Percentiles rank a stretch among this genome's conserved stretches.
phyloP scores from a whole-genome alignment of 2,329 filamentous ascomycete genomes.

The Ophiobolus disseminans region DNA sequence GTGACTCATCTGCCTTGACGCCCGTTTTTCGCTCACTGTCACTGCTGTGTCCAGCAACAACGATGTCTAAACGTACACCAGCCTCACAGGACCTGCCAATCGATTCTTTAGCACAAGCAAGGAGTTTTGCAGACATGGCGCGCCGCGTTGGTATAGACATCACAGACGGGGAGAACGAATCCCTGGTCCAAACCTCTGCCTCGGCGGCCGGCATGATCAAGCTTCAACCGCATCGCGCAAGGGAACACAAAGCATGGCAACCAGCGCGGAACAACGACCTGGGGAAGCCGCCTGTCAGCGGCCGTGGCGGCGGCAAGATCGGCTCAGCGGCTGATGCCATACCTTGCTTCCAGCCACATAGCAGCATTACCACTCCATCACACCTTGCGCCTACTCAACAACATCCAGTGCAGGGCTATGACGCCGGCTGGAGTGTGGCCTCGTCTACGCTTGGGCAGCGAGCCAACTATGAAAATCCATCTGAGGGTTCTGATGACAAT shows the following conservation, averaged over 20 bases:
- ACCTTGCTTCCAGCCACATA: too few relatives aligned
- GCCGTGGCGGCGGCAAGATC: too few relatives aligned
- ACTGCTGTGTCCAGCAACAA: slow-evolving; percentile 15
- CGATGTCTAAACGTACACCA: too few relatives aligned
- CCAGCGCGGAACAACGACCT: too few relatives aligned
- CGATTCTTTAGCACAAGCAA: slow-evolving; percentile 5
- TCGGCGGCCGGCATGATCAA: slow-evolving; percentile 30
- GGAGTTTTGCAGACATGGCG: slow-evolving; percentile 42
- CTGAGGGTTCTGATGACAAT: slow-evolving; percentile 23
- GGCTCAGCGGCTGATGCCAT: too few relatives aligned
- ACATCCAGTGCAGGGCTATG: too few relatives aligned
- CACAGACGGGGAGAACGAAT: slow-evolving; percentile 16
- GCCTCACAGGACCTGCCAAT: not conserved
- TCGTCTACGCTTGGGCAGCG: too few relatives aligned
- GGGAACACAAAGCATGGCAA: too few relatives aligned
- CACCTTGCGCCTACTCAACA: too few relatives aligned
- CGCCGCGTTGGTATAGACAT: slow-evolving; percentile 25
- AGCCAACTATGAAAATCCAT: slow-evolving; percentile 21
- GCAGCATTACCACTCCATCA: too few relatives aligned
- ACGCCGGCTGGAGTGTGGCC: too few relatives aligned
- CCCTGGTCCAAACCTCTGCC: slow-evolving; percentile 19
- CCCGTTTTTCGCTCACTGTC: slow-evolving; percentile 22
- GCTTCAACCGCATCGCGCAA: slow-evolving; percentile 29
- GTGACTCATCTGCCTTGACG: slow-evolving; percentile 11
- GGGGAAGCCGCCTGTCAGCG: too few relatives aligned